Base-by-base conservation (phyloP, 2,329 filamentous ascomycete species). In the Hymenoscyphus infarciens region DNA sequence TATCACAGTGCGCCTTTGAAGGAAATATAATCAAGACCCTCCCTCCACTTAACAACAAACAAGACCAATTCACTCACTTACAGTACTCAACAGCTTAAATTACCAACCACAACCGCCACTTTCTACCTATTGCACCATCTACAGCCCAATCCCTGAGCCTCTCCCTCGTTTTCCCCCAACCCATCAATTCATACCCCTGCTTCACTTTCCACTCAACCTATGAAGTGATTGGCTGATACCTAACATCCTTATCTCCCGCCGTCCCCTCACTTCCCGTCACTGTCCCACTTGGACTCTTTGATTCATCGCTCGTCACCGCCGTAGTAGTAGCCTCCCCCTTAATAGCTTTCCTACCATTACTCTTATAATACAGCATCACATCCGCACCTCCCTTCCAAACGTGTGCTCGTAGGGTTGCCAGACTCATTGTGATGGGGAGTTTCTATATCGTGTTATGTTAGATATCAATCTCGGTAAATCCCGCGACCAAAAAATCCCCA, bases 361-460 rank as follows among this genome's bases (percentile, higher is more conserved):
- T 83, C 74, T 93, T 96, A 81, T 99, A 99, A 72, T 92, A 86
- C 57, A 99, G 81, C 60, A 96, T 78, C 67, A 99, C 90, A 76
- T 99, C 95, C 70, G 90, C 93, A n/a, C 92, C 92, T 53, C 91
- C 92, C 71, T 96, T 92, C 95, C 95, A 99, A 60, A 98, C 82
- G 73, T 97, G 92, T 2, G 92, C 89, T 35, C 94, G 88, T 53
- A 99, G 87, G 0, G 93, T 97, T 4, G 92, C 92, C n/a, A 99
- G 84, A 39, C 90, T 98, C 89, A 97, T 97, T 35, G 88, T 89
- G 6, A 88, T 86, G 1, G 89, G 85, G 29, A 98, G 81, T 72
- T 74, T 73, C 74, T 29, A 29, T 29, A 29, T 29, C 27, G 27
- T 29, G 27, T 25, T 25, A 2, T 29, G 27, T 29, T 29, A 29